phyloP scores from a whole-genome alignment of 495 filamentous ascomycete genomes.

The Lophium mytilinum region DNA sequence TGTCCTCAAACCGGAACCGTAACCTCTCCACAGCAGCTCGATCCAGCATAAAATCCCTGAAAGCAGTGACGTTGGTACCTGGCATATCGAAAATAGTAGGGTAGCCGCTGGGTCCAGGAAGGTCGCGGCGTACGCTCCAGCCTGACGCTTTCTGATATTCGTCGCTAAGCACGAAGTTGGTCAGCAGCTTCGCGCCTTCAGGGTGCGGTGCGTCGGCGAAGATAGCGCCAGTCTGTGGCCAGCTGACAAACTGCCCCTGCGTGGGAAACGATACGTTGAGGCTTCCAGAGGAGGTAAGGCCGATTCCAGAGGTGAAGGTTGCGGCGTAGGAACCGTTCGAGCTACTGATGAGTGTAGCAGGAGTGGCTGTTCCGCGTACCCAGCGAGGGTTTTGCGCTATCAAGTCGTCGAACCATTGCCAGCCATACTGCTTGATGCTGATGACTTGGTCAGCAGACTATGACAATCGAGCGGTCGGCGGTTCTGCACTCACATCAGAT shows the following conservation, averaged over 20 bases:
- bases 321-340: conserved; percentile 14
- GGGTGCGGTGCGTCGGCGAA: conserved; percentile 31
- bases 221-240: conserved; percentile 34
- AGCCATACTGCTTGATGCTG: conserved; percentile 29
- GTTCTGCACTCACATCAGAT: conserved; percentile 18
- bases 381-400: conserved; percentile 31
- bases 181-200: conserved; percentile 32
- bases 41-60: conserved; percentile 31
- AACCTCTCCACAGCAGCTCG: conserved; percentile 26
- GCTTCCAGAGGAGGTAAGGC: not conserved
- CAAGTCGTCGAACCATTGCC: conserved; percentile 34
- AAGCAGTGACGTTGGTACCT: conserved; percentile 24
- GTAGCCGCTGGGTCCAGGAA: conserved; percentile 3
- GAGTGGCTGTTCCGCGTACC: conserved; percentile 34
- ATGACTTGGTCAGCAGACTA: not conserved
- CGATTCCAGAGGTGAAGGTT: not conserved
- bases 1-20: conserved; percentile 28
- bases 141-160: conserved; percentile 13
- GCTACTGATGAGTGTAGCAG: conserved; percentile 17
- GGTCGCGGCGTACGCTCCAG: conserved; percentile 9
- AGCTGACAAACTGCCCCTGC: conserved; percentile 28
- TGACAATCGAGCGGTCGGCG: no score
- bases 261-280: conserved; percentile 11
- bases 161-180: conserved; percentile 29
- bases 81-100: conserved; percentile 20